Evolutionary conservation across 2,329 filamentous ascomycete species (phyloP).

Genomic region (Sporothrix schenckii): DNA sequence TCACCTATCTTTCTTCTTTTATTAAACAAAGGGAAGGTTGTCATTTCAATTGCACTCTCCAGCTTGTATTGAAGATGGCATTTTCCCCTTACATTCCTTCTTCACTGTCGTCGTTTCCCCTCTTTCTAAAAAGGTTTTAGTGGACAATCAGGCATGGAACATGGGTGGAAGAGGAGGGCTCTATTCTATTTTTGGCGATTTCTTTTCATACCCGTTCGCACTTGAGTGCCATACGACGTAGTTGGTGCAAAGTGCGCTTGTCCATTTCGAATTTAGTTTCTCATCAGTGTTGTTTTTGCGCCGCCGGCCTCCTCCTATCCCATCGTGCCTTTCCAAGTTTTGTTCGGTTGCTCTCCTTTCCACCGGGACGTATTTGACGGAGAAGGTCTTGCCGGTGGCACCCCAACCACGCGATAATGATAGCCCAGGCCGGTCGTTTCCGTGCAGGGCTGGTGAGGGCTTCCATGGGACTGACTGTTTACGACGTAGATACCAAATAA

Average conservation of each 20-base stretch:
- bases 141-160: background rate
- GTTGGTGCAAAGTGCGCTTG: slow-evolving; percentile 4
- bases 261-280: background rate
- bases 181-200: slow-evolving; percentile 22
- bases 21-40: too few relatives aligned
- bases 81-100: too few relatives aligned
- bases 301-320: too few relatives aligned
- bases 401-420: background rate
- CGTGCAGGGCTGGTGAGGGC: slow-evolving; percentile 1
- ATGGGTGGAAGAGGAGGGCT: background rate
- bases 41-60: too few relatives aligned
- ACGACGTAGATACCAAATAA: too few relatives aligned
- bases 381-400: background rate
- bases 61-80: too few relatives aligned
- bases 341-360: background rate
- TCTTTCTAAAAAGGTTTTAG: background rate
- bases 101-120: background rate
- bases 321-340: background rate
- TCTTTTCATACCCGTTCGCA: slow-evolving; percentile 11
- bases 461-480: background rate
- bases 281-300: background rate
- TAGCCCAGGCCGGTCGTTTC: background rate
- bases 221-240: background rate
- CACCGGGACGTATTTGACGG: too few relatives aligned
- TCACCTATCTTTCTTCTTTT: background rate